Evolutionary conservation across 805 yeast species (phyloP).

Genomic region (Lachancea lanzarotensis): DNA sequence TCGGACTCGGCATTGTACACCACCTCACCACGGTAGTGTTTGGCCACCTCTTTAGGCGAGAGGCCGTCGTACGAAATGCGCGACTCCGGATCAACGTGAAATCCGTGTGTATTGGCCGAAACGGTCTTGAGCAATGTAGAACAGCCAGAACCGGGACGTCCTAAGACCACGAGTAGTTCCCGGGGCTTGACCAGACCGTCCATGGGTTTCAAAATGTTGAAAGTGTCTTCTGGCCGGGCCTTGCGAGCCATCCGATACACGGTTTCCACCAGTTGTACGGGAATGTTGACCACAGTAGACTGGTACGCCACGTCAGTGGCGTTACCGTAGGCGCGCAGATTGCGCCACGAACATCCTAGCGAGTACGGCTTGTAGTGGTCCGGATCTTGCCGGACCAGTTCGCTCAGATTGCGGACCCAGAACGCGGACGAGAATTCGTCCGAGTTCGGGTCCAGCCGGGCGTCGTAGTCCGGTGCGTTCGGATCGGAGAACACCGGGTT

Average conservation of each 20-base stretch:
- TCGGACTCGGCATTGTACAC: slow-evolving; percentile 66
- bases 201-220: slow-evolving; percentile 57
- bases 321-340: slow-evolving; percentile 56
- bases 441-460: slow-evolving; percentile 51
- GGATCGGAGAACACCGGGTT: slow-evolving; percentile 21
- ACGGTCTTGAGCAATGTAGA: slow-evolving; percentile 58
- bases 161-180: slow-evolving; percentile 60
- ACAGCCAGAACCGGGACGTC: slow-evolving; percentile 78
- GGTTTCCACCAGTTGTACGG: slow-evolving; percentile 26
- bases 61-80: slow-evolving; percentile 49
- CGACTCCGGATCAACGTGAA: slow-evolving; percentile 42
- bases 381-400: slow-evolving; percentile 45
- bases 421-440: slow-evolving; percentile 53
- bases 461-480: slow-evolving; percentile 25
- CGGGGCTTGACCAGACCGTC: slow-evolving; percentile 59
- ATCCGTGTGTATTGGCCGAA: slow-evolving; percentile 55
- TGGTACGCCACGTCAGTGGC: slow-evolving; percentile 66
- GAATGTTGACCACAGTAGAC: slow-evolving; percentile 46
- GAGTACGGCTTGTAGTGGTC: slow-evolving; percentile 58
- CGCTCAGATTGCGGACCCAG: slow-evolving; percentile 63
- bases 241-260: slow-evolving; percentile 20
- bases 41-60: slow-evolving; percentile 42
- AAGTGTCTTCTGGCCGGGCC: slow-evolving; percentile 28
- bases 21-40: slow-evolving; percentile 60
- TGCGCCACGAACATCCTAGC: slow-evolving; percentile 52